Conservation (phyloP, 2,329 filamentous ascomycete genomes). For the Trichoderma sp. region DNA sequence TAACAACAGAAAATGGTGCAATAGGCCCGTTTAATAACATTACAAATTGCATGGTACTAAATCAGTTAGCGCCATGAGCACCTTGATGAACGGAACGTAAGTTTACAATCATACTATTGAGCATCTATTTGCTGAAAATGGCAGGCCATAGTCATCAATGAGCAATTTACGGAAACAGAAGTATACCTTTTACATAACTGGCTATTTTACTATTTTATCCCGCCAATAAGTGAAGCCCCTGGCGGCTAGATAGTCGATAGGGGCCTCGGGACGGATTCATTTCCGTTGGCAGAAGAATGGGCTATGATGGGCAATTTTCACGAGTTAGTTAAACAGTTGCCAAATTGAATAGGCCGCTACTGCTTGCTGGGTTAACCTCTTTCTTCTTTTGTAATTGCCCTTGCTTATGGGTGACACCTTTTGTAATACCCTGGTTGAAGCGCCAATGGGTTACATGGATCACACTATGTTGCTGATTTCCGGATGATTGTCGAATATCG, state of each 20-base stretch:
- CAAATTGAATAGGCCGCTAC: not conserved
- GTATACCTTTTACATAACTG: not conserved
- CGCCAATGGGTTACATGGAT: not conserved
- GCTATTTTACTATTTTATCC: not conserved
- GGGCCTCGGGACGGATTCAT: not conserved
- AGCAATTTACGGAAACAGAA: not conserved
- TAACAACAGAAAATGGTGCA: not conserved
- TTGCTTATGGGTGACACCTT: not conserved
- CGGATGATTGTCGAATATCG: not conserved
- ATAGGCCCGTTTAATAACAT: not conserved
- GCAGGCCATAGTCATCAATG: not conserved
- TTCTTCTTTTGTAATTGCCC: not conserved
- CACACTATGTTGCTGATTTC: not conserved
- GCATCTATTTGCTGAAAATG: not conserved
- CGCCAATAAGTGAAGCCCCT: not conserved
- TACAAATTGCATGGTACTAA: not conserved
- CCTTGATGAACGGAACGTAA: not conserved
- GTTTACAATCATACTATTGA: not conserved
- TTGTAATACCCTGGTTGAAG: not conserved
- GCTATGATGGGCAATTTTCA: not conserved
- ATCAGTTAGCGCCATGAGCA: not conserved
- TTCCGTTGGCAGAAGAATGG: not conserved
- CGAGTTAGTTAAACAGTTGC: not conserved
- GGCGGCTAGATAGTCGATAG: not conserved
- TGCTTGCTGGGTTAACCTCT: not conserved